Base-by-base conservation (phyloP, 2,329 filamentous ascomycete genomes). In the Pseudodiploospora longispora region DNA sequence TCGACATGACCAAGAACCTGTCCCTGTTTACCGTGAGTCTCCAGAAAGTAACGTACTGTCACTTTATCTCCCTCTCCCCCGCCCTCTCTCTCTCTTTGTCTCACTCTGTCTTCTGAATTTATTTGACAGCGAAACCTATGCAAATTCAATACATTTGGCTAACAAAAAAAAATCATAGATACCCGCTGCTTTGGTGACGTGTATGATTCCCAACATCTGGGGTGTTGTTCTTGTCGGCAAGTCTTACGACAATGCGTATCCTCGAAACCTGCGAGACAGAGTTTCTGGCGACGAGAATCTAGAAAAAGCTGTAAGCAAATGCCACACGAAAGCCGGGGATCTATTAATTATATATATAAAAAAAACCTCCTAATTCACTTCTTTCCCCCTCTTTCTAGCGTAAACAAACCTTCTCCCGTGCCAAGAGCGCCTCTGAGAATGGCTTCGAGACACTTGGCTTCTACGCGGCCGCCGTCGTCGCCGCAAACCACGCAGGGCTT, bases 391-490 rank as follows among this genome's bases (percentile, higher is more conserved):
- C n/a, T n/a, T 19, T 27, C 12, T 49, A 76, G 57, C 68, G 66
- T 28, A 75, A 82, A 55, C 79, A 78, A 55, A 68, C 69, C 42
- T 65, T 74, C 30, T 57, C 79, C 36, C 71, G 76, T 40, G 67
- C 71, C 29, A 72, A 82, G 54, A 71, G 73, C 27, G 69, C 71
- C 5, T 53, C 60, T 5, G 54, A 59, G 34, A 74, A 74, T 52
- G 65, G 60, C 48, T 62, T 69, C 49, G 70, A 74, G 57, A 68
- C 65, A 3, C 48, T 74, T 8, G 67, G 65, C 39, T 52, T 70
- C 50, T 72, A 63, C 53, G 63, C 68, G 9, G 63, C 63, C 3
- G 64, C 57, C 35, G 61, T 76, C 12, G 59, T 68, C 33, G 71
- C 71, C 10, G 71, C 66, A 50, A 74, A 72, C 54, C 54, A 59